A percentile compares a stretch with the other conserved stretches of the same genome.
phyloP scores from a whole-genome alignment of 1,139 yeast genomes.

The Scheffersomyces lignicola region DNA sequence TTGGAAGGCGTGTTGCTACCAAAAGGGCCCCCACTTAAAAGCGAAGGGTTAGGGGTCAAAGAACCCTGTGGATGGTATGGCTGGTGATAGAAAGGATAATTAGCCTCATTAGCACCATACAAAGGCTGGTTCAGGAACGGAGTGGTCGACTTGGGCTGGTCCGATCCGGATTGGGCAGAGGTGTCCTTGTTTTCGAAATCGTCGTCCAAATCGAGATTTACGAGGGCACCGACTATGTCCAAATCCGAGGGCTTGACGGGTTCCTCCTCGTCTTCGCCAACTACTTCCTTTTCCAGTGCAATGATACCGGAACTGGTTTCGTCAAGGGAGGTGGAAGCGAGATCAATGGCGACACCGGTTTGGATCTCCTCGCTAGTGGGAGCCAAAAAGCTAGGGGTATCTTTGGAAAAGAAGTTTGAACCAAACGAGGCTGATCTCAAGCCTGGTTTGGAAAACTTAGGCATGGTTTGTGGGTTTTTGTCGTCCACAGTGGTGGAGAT shows the following conservation, averaged over 20 bases:
- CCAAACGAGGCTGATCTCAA: conserved; percentile 26
- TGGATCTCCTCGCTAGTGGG: conserved; percentile 6
- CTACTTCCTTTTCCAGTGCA: conserved; percentile 4
- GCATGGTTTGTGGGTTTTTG: conserved; percentile 1
- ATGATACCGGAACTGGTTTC: conserved; percentile 2
- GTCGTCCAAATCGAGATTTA: conserved; percentile 41
- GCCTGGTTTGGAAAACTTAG: conserved; percentile 13
- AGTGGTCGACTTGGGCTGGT: conserved; percentile 8
- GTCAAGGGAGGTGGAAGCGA: background rate
- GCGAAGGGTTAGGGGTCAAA: conserved; percentile 35
- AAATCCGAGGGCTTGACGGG: conserved; percentile 18
- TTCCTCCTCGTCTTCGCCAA: conserved; percentile 2
- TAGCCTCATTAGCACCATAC: conserved; percentile 7
- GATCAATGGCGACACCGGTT: conserved; percentile 2
- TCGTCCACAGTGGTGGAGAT: conserved; percentile 17
- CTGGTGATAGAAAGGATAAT: conserved; percentile 20
- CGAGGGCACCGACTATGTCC: conserved; percentile 46
- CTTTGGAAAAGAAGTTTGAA: conserved; percentile 25
- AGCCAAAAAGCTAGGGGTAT: conserved; percentile 18
- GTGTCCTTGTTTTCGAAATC: conserved; percentile 17
- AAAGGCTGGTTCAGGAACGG: conserved; percentile 7
- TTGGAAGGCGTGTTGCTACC: conserved; percentile 20
- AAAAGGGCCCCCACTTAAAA: conserved; percentile 12
- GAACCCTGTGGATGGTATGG: conserved; percentile 23
- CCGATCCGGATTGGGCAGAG: conserved; percentile 1